phyloP scores from a whole-genome alignment of 1,284 basidiomycete species.

The Cystobasidiaceae sp. region DNA sequence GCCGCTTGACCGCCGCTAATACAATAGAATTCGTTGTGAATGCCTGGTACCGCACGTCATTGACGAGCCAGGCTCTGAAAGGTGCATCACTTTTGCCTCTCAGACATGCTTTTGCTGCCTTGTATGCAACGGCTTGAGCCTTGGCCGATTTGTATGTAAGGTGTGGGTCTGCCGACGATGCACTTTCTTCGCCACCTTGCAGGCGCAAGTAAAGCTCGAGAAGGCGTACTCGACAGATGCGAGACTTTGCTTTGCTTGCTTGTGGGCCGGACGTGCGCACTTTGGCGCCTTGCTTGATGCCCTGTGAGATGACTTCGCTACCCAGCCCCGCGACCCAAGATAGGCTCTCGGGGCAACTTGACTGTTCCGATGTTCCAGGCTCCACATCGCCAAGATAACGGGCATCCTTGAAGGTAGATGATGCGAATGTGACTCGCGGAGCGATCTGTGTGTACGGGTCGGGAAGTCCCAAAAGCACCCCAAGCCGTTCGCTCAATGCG shows the following conservation, averaged over 20 bases:
- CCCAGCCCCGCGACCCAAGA: constrained; percentile 60
- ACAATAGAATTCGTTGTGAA: not conserved
- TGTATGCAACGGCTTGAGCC: not conserved
- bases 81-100: not conserved
- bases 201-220: too few species aligned
- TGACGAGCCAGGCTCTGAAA: constrained; percentile 15
- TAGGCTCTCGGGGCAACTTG: constrained; percentile 52
- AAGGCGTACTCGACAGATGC: too few species aligned
- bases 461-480: constrained; percentile 46
- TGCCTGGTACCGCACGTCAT: not conserved
- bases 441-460: not conserved
- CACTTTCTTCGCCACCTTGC: too few species aligned
- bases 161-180: too few species aligned
- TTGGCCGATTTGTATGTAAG: too few species aligned
- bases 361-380: constrained; percentile 38
- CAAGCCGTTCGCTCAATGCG: constrained; percentile 10
- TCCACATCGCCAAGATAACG: too few species aligned
- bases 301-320: constrained; percentile 65
- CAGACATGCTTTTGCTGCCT: not conserved
- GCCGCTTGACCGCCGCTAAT: too few species aligned
- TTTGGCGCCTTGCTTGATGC: constrained; percentile 62
- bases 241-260: not conserved
- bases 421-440: not conserved
- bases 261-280: not conserved
- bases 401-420: constrained; percentile 57